Evolutionary conservation across 345 rosid species (phyloP).

Genomic region (Boechera stricta): DNA sequence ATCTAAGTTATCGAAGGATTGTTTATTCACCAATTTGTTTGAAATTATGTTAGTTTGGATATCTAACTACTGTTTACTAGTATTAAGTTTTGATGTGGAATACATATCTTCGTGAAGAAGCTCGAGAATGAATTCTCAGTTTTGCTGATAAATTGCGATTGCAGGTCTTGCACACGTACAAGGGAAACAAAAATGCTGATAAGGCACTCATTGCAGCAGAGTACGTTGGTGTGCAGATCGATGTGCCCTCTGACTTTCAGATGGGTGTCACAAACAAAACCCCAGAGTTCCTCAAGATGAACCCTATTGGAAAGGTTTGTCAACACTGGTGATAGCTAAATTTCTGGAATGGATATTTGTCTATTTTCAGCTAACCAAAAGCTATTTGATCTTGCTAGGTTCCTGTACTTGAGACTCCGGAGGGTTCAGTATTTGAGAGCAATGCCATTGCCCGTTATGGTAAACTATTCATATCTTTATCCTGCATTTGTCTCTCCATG

Average conservation of each 20-base stretch:
- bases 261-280: constrained; percentile 85
- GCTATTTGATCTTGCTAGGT: constrained; percentile 31
- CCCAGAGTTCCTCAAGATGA: constrained; percentile 84
- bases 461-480: constrained; percentile 6
- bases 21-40: not conserved
- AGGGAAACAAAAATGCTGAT: constrained; percentile 63
- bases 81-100: not conserved
- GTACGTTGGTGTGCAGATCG: constrained; percentile 72
- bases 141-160: constrained; percentile 14
- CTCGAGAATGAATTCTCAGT: not conserved
- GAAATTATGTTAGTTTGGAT: not conserved
- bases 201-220: constrained; percentile 86
- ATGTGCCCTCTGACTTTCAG: constrained; percentile 62
- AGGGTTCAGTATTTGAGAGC: constrained; percentile 48
- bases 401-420: constrained; percentile 46
- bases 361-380: not conserved
- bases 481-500: not conserved
- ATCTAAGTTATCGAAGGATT: not conserved
- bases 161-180: constrained; percentile 65
- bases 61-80: not conserved
- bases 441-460: constrained; percentile 51
- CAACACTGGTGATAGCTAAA: not conserved
- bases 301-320: constrained; percentile 91
- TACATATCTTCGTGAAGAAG: not conserved
- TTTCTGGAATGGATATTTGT: not conserved